Evolutionary conservation across 2,329 filamentous ascomycete genomes (phyloP).

Genomic region (Colletotrichum sp.): DNA sequence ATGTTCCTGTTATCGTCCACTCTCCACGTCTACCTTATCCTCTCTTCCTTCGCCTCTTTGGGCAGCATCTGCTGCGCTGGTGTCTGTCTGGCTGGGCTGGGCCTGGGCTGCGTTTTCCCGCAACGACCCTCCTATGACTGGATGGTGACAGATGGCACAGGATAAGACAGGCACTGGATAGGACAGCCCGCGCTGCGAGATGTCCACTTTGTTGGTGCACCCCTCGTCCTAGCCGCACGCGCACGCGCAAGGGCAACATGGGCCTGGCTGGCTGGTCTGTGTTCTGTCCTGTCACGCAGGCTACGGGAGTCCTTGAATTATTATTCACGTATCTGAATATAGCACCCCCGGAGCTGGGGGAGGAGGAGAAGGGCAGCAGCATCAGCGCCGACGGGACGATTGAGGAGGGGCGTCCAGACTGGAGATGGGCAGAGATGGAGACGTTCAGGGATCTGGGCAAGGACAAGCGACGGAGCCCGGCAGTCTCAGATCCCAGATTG

Average conservation of each 20-base stretch:
- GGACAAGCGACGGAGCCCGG: neutral
- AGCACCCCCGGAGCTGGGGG: neutral
- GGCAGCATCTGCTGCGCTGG: neutral
- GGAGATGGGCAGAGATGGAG: neutral
- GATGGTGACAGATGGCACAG: neutral
- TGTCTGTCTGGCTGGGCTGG: neutral
- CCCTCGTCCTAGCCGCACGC: constrained; percentile 7
- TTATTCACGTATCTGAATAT: constrained; percentile 19
- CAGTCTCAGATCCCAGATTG: constrained; percentile 8
- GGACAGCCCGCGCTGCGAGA: neutral
- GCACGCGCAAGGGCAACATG: constrained; percentile 7
- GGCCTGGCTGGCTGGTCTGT: neutral
- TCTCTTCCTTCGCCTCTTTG: neutral
- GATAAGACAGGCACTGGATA: constrained; percentile 13
- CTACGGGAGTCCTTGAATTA: neutral
- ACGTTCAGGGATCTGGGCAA: neutral
- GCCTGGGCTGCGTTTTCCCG: neutral
- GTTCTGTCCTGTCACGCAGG: neutral
- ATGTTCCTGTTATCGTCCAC: constrained; percentile 14
- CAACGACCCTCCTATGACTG: constrained; percentile 4
- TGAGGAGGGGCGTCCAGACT: neutral
- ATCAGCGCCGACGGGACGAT: neutral
- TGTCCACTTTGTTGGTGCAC: constrained; percentile 16
- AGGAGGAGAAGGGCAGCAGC: neutral
- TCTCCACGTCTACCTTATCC: neutral